Base-by-base conservation (phyloP, 768 basidiomycete genomes). In the Mycena venus region DNA sequence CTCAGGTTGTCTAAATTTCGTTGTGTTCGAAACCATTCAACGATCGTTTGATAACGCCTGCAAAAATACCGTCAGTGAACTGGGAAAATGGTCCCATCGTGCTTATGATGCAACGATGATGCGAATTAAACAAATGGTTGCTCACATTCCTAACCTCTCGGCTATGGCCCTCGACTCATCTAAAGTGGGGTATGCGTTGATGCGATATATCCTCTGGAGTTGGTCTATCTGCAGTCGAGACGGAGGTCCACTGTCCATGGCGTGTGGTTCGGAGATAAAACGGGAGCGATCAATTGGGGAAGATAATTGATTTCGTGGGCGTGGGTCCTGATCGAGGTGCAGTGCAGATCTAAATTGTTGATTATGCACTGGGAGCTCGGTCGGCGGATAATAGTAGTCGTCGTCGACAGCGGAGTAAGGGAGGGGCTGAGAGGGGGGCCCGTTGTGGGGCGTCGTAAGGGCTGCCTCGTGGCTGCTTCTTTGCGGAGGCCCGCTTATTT, bases 11-110 rank as follows among this genome's bases (percentile, higher is more conserved):
- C 90, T 75, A 92, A 88, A 81, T 91, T 94, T 78, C 93, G 93
- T 79, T 95, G 94, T 79, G 95, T 94, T 86, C 95, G 94, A 82
- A 95, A 95, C 95, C 94, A 95, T 80, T 95, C 95, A 2, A 92
- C 94, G 70, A 95, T 91, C 69, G 91, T 93, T 83, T 94, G 91
- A 83, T 93, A 89, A 75, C 90, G 92, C 93, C 94, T 95, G 78
- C 68, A 74, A 68, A 76, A 62, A 8, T 27, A 74, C 78, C 10
- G 80, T 82, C 78, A 81, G 79, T 80, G 74, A 65, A 27, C n/a
- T 71, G 80, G 79, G 77, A 70, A 53, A n/a, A n/a, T n/a, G n/a
- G 60, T 31, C 4, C 38, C 36, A 36, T 40, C 32, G 27, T 19
- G 15, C 34, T 14, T 19, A 70, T 70, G 69, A 70, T 70, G 75